Percentiles rank a stretch among this genome's conserved stretches.
phyloP scores from a whole-genome alignment of 2,329 filamentous ascomycete genomes.

The Niveomyces coronatus region DNA sequence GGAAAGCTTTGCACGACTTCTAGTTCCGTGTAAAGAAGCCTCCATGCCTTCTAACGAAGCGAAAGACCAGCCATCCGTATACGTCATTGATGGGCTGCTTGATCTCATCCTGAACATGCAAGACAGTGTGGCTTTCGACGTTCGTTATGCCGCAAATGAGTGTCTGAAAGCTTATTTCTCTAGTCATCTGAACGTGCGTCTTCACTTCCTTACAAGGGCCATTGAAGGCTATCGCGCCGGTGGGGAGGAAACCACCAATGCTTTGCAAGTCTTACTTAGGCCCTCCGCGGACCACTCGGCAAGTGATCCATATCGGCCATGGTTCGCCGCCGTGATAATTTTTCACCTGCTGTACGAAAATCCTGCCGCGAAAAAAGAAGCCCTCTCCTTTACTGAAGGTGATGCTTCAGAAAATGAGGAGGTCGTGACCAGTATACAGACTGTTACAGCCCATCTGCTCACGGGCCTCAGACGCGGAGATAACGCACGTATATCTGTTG shows the following conservation, averaged over 20 bases:
- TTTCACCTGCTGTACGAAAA: slow-evolving; percentile 81
- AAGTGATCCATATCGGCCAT: slow-evolving; percentile 74
- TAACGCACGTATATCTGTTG: slow-evolving; percentile 70
- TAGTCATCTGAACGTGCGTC: slow-evolving; percentile 67
- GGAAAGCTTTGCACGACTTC: slow-evolving; percentile 79
- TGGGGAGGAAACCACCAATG: slow-evolving; percentile 76
- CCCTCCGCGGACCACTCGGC: slow-evolving; percentile 50
- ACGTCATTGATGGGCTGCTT: slow-evolving; percentile 87
- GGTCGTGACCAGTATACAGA: slow-evolving; percentile 88
- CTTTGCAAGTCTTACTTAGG: slow-evolving; percentile 70
- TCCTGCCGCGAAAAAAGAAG: slow-evolving; percentile 63
- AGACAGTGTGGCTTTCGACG: slow-evolving; percentile 59
- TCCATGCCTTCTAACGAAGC: slow-evolving; percentile 28
- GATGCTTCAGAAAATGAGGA: slow-evolving; percentile 86
- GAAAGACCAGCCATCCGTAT: slow-evolving; percentile 54
- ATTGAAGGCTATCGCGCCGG: slow-evolving; percentile 77
- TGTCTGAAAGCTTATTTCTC: slow-evolving; percentile 90
- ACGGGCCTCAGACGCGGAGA: slow-evolving; percentile 64
- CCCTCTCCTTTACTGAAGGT: slow-evolving; percentile 78
- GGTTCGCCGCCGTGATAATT: slow-evolving; percentile 81
- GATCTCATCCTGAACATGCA: slow-evolving; percentile 67
- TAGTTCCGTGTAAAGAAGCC: slow-evolving; percentile 48
- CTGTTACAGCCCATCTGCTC: slow-evolving; percentile 76
- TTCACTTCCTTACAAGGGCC: slow-evolving; percentile 78
- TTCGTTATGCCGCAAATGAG: slow-evolving; percentile 75